phyloP scores from a whole-genome alignment of 176 grass and related monocot species.

The Phragmites australis region DNA sequence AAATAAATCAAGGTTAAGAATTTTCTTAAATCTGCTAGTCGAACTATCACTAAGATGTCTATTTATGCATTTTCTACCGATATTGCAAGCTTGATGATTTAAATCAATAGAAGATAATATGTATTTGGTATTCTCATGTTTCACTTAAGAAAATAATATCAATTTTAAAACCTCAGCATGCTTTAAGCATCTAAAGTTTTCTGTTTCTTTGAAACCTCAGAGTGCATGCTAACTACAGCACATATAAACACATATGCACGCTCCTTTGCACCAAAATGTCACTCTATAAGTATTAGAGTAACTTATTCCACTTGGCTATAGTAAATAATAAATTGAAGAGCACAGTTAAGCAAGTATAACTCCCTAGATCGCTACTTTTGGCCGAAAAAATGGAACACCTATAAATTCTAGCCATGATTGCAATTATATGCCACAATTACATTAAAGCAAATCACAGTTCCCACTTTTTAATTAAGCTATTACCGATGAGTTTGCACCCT shows the following conservation, averaged over 20 bases:
- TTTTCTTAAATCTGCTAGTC: no score
- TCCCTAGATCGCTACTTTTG: not conserved
- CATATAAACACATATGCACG: not conserved
- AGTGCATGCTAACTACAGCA: not conserved
- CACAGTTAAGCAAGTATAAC: not conserved
- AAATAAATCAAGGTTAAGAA: no score
- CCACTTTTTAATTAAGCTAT: not conserved
- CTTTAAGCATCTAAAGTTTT: not conserved
- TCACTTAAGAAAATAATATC: not conserved
- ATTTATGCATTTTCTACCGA: no score
- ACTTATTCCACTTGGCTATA: not conserved
- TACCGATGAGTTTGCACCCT: constrained; percentile 1
- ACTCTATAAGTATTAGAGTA: not conserved
- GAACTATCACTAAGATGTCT: no score
- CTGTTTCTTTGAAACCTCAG: not conserved
- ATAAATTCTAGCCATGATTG: not conserved
- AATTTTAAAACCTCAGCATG: not conserved
- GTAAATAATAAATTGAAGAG: not conserved
- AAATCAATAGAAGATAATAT: no score
- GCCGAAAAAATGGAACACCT: not conserved
- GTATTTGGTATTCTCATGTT: no score
- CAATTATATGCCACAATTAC: not conserved
- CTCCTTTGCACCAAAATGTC: not conserved
- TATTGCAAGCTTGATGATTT: no score
- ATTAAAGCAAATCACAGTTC: not conserved